Evolutionary conservation across 257 asterid genomes (phyloP).

Genomic region (Lantana camara): DNA sequence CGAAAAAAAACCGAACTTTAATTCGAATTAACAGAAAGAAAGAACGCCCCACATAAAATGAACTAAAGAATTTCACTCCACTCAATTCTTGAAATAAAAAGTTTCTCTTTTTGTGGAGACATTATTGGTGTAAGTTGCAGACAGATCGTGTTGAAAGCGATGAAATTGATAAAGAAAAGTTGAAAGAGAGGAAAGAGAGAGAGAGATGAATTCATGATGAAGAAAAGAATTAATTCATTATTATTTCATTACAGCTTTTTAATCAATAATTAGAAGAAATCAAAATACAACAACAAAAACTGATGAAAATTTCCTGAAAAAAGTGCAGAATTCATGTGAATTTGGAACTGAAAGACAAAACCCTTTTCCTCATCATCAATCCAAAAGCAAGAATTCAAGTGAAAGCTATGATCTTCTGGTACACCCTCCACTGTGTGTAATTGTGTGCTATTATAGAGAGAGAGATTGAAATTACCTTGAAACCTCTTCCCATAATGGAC

Average conservation of each 20-base stretch:
- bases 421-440: slow-evolving; percentile 24
- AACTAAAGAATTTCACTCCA: slow-evolving; percentile 28
- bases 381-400: slow-evolving; percentile 29
- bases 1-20: slow-evolving; percentile 8
- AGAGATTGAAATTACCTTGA: slow-evolving; percentile 56
- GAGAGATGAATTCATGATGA: slow-evolving; percentile 17
- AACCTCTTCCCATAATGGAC: slow-evolving; percentile 97
- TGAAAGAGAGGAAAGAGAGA: neutral
- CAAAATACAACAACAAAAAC: slow-evolving; percentile 45
- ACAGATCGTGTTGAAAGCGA: slow-evolving; percentile 6
- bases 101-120: neutral
- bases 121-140: slow-evolving; percentile 7
- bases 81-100: neutral
- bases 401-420: slow-evolving; percentile 35
- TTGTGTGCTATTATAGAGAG: neutral
- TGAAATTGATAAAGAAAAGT: neutral
- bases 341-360: slow-evolving; percentile 35
- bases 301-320: slow-evolving; percentile 37
- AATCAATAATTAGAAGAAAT: slow-evolving; percentile 50
- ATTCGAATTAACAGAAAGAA: no score
- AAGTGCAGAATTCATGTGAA: slow-evolving; percentile 57
- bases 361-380: slow-evolving; percentile 15
- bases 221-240: slow-evolving; percentile 13
- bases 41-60: slow-evolving; percentile 58
- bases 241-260: slow-evolving; percentile 9